Evolutionary conservation across 768 basidiomycete species (phyloP).

Genomic region (Boletus bicolor): DNA sequence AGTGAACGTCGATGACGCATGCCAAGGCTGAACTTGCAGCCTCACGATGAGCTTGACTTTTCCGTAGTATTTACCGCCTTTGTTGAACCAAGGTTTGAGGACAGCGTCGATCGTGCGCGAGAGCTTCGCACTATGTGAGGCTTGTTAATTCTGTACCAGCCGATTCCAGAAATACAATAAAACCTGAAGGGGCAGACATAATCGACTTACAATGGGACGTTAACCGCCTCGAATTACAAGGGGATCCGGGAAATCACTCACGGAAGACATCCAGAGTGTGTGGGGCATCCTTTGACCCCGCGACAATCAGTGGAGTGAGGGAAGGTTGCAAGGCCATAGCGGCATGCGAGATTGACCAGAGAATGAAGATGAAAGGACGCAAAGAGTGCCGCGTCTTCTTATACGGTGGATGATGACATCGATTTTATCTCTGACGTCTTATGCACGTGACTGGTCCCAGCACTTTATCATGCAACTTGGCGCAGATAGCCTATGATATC

Average conservation of each 20-base stretch:
- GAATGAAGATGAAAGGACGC: neutral
- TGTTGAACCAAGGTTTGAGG: slow-evolving; percentile 55
- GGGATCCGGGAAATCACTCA: slow-evolving; percentile 32
- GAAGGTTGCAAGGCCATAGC: slow-evolving; percentile 78
- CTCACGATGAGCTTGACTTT: slow-evolving; percentile 74
- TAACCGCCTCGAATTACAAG: neutral
- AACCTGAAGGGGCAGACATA: slow-evolving; percentile 86
- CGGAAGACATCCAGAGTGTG: slow-evolving; percentile 81
- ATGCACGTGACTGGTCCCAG: neutral
- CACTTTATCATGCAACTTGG: too few relatives aligned
- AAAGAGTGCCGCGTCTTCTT: too few relatives aligned
- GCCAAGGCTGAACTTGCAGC: slow-evolving; percentile 79
- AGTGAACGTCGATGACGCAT: slow-evolving; percentile 65
- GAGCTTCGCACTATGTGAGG: slow-evolving; percentile 51
- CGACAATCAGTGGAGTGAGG: slow-evolving; percentile 60
- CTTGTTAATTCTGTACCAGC: neutral
- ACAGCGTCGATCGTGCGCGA: slow-evolving; percentile 55
- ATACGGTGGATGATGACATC: slow-evolving; percentile 4
- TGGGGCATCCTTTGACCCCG: slow-evolving; percentile 56
- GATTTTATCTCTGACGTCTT: neutral
- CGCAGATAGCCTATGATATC: too few relatives aligned
- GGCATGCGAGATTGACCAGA: neutral
- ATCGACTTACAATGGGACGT: slow-evolving; percentile 52
- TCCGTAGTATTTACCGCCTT: slow-evolving; percentile 61
- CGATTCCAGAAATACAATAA: neutral